A percentile compares a stretch with the other conserved stretches of the same genome.
Conservation (phyloP, 805 yeast genomes). For the Lipomyces sp. region DNA sequence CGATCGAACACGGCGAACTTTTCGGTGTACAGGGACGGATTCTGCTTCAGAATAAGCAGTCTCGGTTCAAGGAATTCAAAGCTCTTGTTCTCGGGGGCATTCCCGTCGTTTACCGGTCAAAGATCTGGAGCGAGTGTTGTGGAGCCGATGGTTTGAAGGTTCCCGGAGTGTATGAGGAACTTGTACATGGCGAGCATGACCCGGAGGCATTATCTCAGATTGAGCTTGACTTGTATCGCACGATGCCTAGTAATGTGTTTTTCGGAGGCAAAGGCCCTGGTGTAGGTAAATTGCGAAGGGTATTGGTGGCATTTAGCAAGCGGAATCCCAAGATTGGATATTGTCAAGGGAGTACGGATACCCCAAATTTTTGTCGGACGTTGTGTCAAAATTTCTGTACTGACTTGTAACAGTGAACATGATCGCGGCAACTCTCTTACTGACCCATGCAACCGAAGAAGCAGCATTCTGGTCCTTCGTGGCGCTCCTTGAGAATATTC, state of each 20-base stretch:
- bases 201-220: constrained; percentile 54
- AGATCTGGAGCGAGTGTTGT: constrained; percentile 60
- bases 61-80: constrained; percentile 44
- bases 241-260: constrained; percentile 59
- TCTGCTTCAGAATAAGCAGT: constrained; percentile 40
- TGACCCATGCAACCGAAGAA: constrained; percentile 53
- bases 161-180: constrained; percentile 55
- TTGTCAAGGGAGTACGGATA: constrained; percentile 53
- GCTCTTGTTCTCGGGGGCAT: constrained; percentile 54
- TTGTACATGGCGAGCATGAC: constrained; percentile 35
- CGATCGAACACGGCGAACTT: constrained; percentile 44
- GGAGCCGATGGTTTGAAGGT: constrained; percentile 53
- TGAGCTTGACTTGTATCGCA: constrained; percentile 58
- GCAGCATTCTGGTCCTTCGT: constrained; percentile 60
- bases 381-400: background rate
- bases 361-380: background rate
- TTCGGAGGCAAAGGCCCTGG: constrained; percentile 62
- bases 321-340: constrained; percentile 58
- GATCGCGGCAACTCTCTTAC: constrained; percentile 57
- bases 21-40: constrained; percentile 52
- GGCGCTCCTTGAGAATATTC: constrained; percentile 54
- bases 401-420: constrained; percentile 53
- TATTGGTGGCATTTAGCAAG: constrained; percentile 56
- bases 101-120: constrained; percentile 54
- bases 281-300: constrained; percentile 52